Base-by-base conservation (phyloP, 176 grass and related monocot genomes). In the Cenchrus fungigraminus region DNA sequence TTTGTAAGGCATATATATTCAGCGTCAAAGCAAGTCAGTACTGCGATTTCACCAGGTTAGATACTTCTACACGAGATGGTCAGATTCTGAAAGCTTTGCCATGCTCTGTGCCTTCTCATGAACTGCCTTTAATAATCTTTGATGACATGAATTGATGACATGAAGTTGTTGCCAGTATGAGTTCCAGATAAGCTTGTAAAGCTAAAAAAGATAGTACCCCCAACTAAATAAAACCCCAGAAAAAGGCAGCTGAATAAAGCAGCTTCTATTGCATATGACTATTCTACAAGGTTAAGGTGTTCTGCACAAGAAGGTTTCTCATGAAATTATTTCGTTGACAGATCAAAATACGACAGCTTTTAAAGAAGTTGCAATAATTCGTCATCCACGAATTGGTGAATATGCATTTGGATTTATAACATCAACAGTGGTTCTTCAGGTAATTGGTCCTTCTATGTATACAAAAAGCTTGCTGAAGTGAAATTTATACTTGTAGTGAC, bases 321-420 rank as follows among this genome's bases (percentile, higher is more conserved):
- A 70, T 47, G 40, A 59, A 74, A 44, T 92, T 68, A 12, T 63
- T 74, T 76, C 53, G n/a, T 71, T 74, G 50, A 52, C 94, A 99
- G 97, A 99, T 88, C 97, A 99, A 94, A 99, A 99, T 53, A 97
- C 97, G 1, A 92, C 97, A n/a, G 97, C 97, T 62, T 99, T 99
- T 78, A 99, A 99, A 83, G 97, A 99, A 84, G 97, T 99, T 84
- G 97, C 97, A n/a, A 97, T 99, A 79, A 97, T 99, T 84, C 90
- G 97, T 46, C 97, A 99, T 91, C 97, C 97, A 53, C 93, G 97
- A 17, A 74, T 99, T 52, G 97, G 97, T 60, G 97, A 99, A 90
- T 99, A 99, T 46, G 97, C 97, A 68, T 99, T 99, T 83, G 97
- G 97, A 79, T 99, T 99, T 59, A 99, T 99, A 75, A 99, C 97